phyloP scores from a whole-genome alignment of 495 filamentous ascomycete species.

The Penicillium turbatum region DNA sequence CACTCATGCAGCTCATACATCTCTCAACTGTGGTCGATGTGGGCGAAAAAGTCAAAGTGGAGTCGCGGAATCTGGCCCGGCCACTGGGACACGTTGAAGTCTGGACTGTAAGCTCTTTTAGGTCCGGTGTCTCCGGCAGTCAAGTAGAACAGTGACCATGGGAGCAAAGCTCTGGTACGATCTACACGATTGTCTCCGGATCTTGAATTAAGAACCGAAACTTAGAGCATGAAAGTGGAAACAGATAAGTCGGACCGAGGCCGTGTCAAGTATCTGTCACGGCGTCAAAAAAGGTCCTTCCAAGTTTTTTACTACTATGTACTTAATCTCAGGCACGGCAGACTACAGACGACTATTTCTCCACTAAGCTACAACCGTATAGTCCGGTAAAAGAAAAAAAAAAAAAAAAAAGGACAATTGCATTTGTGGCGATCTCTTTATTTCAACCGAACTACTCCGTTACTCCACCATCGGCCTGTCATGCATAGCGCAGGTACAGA shows the following conservation, averaged over 20 bases:
- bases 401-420: constrained; percentile 3
- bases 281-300: too few relatives aligned
- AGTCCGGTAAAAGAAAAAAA: neutral
- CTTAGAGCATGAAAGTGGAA: neutral
- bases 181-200: too few relatives aligned
- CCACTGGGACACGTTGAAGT: neutral
- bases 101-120: neutral
- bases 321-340: neutral
- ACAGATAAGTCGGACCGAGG: neutral
- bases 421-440: neutral
- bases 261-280: neutral
- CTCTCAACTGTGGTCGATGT: neutral
- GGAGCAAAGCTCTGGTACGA: too few relatives aligned
- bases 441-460: neutral
- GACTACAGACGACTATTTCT: neutral
- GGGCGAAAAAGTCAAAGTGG: neutral
- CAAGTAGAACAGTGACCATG: too few relatives aligned
- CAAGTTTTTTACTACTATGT: too few relatives aligned
- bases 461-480: neutral
- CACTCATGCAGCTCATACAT: constrained; percentile 17
- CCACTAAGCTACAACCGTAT: neutral
- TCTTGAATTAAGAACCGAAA: too few relatives aligned
- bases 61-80: constrained; percentile 1
- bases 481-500: neutral
- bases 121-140: neutral